Conservation (phyloP, 345 rosid genomes). For the Linum tenue region DNA sequence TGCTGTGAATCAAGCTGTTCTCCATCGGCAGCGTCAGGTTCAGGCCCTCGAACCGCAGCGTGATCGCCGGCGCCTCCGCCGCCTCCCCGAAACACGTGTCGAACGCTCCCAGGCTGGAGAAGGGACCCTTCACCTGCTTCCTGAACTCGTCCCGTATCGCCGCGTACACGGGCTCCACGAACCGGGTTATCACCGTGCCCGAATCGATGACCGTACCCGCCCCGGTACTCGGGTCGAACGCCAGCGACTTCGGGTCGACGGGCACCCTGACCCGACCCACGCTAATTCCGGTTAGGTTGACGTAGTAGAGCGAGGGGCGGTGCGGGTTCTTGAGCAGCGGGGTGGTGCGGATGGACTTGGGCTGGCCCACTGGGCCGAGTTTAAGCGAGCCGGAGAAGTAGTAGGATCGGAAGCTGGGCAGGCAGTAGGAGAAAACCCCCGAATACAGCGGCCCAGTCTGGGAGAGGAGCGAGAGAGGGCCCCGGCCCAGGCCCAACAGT, state of each 20-base stretch:
- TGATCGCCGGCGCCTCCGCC: conserved; percentile 37
- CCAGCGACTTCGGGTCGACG: conserved; percentile 28
- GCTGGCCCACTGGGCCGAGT: conserved; percentile 65
- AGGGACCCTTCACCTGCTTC: conserved; percentile 57
- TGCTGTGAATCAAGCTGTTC: conserved; percentile 76
- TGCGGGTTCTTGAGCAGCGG: conserved; percentile 59
- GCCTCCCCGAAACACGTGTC: conserved; percentile 64
- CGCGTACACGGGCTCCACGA: conserved; percentile 43
- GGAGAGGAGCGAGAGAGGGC: conserved; percentile 56
- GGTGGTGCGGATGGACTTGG: conserved; percentile 47
- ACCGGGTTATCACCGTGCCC: conserved; percentile 68
- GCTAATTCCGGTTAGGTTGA: conserved; percentile 70
- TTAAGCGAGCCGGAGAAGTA: conserved; percentile 81
- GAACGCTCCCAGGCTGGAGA: conserved; percentile 69
- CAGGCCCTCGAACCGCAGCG: conserved; percentile 50
- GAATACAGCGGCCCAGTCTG: conserved; percentile 60
- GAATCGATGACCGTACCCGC: conserved; percentile 31
- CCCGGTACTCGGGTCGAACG: conserved; percentile 55
- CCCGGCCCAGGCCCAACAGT: conserved; percentile 75
- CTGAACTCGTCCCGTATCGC: conserved; percentile 67
- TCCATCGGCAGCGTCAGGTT: conserved; percentile 59
- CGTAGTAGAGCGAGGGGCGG: conserved; percentile 81
- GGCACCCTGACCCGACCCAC: conserved; percentile 50
- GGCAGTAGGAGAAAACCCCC: conserved; percentile 67
- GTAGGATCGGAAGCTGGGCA: conserved; percentile 73